Evolutionary conservation across 805 yeast species (phyloP).

Genomic region (Torulaspora delbrueckii): DNA sequence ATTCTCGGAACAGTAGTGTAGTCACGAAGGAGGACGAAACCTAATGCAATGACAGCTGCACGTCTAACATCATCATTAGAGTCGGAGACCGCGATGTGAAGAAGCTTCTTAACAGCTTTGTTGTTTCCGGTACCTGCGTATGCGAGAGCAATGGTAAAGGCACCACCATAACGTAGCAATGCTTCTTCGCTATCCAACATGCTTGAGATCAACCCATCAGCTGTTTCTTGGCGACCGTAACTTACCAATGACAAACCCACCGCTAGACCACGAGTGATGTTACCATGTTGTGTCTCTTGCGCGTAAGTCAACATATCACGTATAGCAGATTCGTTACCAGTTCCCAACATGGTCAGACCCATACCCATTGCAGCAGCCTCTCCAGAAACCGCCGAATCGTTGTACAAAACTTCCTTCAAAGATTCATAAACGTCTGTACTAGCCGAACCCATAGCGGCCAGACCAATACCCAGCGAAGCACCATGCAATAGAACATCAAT

Average conservation of each 20-base stretch:
- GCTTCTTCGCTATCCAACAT: conserved; percentile 73
- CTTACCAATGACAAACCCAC: conserved; percentile 82
- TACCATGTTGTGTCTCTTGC: conserved; percentile 92
- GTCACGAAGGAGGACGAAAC: conserved; percentile 85
- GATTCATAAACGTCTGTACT: conserved; percentile 72
- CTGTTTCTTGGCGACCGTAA: conserved; percentile 79
- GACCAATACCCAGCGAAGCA: conserved; percentile 91
- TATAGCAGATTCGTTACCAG: conserved; percentile 63
- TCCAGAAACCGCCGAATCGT: conserved; percentile 91
- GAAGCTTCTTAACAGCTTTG: conserved; percentile 73
- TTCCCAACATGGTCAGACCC: conserved; percentile 94
- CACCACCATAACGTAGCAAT: conserved; percentile 91
- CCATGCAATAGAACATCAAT: conserved; percentile 88
- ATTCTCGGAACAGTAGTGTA: conserved; percentile 91
- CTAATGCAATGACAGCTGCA: conserved; percentile 87
- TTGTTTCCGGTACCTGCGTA: conserved; percentile 95
- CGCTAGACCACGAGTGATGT: conserved; percentile 88
- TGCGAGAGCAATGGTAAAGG: conserved; percentile 88
- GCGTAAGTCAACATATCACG: conserved; percentile 87
- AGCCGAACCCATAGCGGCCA: conserved; percentile 92
- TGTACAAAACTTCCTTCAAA: conserved; percentile 73
- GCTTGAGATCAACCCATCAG: conserved; percentile 61
- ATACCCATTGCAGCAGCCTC: conserved; percentile 95
- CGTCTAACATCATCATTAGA: conserved; percentile 95
- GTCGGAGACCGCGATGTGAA: conserved; percentile 94